Percentiles rank a stretch among this genome's conserved stretches.
Conservation (phyloP, 2,329 filamentous ascomycete species). For the Fusarium sp. region DNA sequence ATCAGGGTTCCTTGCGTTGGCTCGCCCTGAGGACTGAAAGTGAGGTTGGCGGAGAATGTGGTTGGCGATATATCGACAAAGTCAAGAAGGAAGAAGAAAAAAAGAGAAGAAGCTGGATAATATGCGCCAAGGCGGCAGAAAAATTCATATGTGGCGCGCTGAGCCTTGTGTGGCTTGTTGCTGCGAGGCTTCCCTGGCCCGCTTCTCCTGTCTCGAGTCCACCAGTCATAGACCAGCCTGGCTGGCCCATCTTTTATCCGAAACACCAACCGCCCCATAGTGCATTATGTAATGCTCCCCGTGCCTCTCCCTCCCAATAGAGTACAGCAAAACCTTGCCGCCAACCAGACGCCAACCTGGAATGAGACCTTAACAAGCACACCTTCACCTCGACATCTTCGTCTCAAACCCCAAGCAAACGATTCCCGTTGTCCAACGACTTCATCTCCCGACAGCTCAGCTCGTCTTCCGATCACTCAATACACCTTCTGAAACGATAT, state of each 20-base stretch:
- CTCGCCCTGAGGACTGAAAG: conserved; percentile 59
- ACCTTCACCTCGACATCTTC: conserved; percentile 39
- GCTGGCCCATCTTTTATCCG: conserved; percentile 35
- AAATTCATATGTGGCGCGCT: conserved; percentile 37
- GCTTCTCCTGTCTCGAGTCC: neutral
- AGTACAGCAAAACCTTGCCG: conserved; percentile 54
- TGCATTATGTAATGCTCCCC: conserved; percentile 47
- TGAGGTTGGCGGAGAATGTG: conserved; percentile 20
- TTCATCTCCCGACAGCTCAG: conserved; percentile 34
- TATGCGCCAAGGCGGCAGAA: conserved; percentile 30
- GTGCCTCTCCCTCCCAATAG: conserved; percentile 35
- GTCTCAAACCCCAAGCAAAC: conserved; percentile 38
- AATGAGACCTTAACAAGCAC: conserved; percentile 52
- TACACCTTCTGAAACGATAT: conserved; percentile 25
- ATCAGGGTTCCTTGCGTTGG: conserved; percentile 70
- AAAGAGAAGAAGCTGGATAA: conserved; percentile 26
- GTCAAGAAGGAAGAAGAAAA: conserved; percentile 25
- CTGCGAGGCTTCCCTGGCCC: conserved; percentile 2
- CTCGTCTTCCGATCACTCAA: conserved; percentile 16
- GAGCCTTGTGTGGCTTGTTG: conserved; percentile 30
- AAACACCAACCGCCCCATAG: conserved; percentile 13
- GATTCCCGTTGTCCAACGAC: conserved; percentile 40
- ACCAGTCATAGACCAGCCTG: neutral
- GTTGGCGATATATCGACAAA: conserved; percentile 27
- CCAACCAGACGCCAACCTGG: conserved; percentile 51